These are phyloP conservation scores for Solanum piurae DNA, from an alignment of 257 asterid species.

Conservation along the genomic window DNA sequence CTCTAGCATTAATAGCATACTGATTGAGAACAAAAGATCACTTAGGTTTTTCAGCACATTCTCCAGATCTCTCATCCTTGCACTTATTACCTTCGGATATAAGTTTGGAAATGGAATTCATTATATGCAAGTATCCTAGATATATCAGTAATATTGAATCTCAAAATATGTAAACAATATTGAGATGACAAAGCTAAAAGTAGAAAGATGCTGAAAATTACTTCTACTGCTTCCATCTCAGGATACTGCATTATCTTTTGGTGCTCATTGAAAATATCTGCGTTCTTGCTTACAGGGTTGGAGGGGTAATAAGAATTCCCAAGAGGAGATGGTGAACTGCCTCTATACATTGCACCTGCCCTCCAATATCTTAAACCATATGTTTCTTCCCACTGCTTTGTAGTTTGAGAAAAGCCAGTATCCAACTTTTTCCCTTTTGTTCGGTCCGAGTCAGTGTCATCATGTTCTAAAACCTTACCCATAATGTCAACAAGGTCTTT, in stretches of 20 bases:
- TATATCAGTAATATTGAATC: neutral
- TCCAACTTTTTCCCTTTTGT: slow-evolving; percentile 85
- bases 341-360: slow-evolving; percentile 95
- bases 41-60: neutral
- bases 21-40: neutral
- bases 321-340: slow-evolving; percentile 63
- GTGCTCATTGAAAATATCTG: slow-evolving; percentile 16
- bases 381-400: slow-evolving; percentile 68
- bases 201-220: slow-evolving; percentile 12
- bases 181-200: neutral
- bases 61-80: neutral
- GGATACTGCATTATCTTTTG: slow-evolving; percentile 33
- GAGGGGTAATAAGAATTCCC: slow-evolving; percentile 36
- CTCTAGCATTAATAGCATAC: neutral
- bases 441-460: slow-evolving; percentile 93
- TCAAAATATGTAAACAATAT: neutral
- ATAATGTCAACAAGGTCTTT: slow-evolving; percentile 57
- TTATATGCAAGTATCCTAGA: neutral
- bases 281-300: slow-evolving; percentile 20
- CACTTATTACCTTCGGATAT: neutral
- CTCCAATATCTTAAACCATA: slow-evolving; percentile 85
- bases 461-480: slow-evolving; percentile 88
- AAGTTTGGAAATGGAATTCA: neutral
- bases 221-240: slow-evolving; percentile 48
- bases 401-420: slow-evolving; percentile 68